Conservation (phyloP, 2,329 filamentous ascomycete species). For the Cladosporium sp. region DNA sequence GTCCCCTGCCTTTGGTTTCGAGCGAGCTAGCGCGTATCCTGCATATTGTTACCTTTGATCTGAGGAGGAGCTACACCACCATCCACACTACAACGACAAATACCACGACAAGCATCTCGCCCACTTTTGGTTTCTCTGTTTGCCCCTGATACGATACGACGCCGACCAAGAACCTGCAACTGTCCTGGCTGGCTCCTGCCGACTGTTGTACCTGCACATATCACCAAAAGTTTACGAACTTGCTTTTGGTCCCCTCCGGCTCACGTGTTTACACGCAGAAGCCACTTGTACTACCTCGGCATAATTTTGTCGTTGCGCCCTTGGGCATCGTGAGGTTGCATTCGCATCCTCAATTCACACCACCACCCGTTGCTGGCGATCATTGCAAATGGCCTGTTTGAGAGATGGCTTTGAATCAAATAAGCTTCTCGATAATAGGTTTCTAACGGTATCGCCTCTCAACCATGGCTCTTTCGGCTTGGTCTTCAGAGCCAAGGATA, state of each 20-base stretch:
- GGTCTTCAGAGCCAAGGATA: slow-evolving; percentile 89
- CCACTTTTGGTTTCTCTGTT: not conserved
- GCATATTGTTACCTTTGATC: slow-evolving; percentile 14
- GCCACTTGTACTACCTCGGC: not conserved
- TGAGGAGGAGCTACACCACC: slow-evolving; percentile 7
- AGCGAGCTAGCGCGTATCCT: slow-evolving; percentile 19
- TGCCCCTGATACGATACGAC: slow-evolving; percentile 10
- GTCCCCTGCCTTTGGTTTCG: slow-evolving; percentile 12
- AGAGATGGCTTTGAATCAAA: slow-evolving; percentile 75
- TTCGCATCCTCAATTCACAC: slow-evolving; percentile 10
- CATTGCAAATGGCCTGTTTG: slow-evolving; percentile 72
- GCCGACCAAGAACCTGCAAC: not conserved
- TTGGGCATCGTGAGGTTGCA: slow-evolving; percentile 9
- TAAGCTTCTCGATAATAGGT: slow-evolving; percentile 74
- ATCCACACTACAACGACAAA: slow-evolving; percentile 2
- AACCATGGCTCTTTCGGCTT: slow-evolving; percentile 99
- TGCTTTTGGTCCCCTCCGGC: slow-evolving; percentile 11
- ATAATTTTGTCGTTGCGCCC: not conserved
- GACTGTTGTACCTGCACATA: slow-evolving; percentile 1
- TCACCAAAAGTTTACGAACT: slow-evolving; percentile 16
- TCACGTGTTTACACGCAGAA: slow-evolving; percentile 3
- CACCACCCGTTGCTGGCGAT: slow-evolving; percentile 8
- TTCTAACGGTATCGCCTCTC: slow-evolving; percentile 84
- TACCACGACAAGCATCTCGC: slow-evolving; percentile 1
- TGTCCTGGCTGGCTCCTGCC: slow-evolving; percentile 9